Evolutionary conservation across 75 land plant genomes (phyloP), one percentile per base, ranked within the genome.

Genomic region (Larix kaempferi): DNA sequence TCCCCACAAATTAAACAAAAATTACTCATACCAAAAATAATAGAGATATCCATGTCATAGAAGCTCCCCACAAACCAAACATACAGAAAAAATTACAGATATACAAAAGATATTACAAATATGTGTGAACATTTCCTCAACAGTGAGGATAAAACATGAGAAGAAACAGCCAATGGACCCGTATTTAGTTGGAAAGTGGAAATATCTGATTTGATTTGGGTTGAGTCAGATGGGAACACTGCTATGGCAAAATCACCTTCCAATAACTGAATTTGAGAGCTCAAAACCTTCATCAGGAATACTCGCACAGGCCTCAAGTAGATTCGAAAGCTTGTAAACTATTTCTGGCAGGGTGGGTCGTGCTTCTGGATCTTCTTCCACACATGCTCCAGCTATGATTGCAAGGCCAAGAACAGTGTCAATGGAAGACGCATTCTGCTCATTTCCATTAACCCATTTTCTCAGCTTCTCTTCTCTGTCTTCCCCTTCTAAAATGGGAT

Each of bases 311-410:
- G 44, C 13, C 39, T 67, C 72, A 10, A 67, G 8, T 17, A 44
- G 12, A 19, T 67, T 67, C 27, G 84, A 78, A n/a, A 87, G 84
- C 15, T 76, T 76, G n/a, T 55, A 84, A 27, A 82, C 82, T 49
- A 87, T 72, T 8, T 85, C 87, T 54, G 82, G 76, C 86, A 88
- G 86, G 79, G 73, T 82, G 56, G 96, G 96, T 67, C 96, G 83
- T 26, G 80, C 82, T 13, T 73, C 65, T 0, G 92, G 76, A 59
- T 85, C 88, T 19, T 86, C 80, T 35, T 64, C 78, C 1, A 92
- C 93, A 62, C 96, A 91, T 1, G 86, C 82, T 49, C 27, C 82
- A 5, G 92, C 97, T 57, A 91, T 77, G 57, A 12, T 58, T 49
- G 90, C 91, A 78, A 90, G 71, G 75, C 74, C 79, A 41, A 82